Evolutionary conservation across 441 rosid species (phyloP), one percentile per base, ranked within the genome.

Genomic region (Capsella rubella): DNA sequence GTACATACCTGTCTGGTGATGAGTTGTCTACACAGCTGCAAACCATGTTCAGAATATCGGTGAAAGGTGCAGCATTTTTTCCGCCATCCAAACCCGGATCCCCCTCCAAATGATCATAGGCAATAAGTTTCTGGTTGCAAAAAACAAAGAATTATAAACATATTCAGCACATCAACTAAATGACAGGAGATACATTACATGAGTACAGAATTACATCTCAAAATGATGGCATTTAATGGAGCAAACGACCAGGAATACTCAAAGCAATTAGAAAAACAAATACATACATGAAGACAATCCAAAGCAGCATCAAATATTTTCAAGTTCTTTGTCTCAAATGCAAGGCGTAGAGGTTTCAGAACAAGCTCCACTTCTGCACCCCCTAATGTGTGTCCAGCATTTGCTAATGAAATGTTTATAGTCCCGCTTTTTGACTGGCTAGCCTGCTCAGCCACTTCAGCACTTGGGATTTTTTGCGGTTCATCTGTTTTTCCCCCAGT

Each of bases 31-130:
- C 85, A 78, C 96, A 93, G 80, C 87, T 79, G 81, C 99, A 93
- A 70, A 87, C 93, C 97, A 96, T 89, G 80, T 85, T 91, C 82
- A 96, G 83, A 82, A 93, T 87, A 69, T 93, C 99, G 9, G 99
- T 90, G 77, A 96, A 96, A 68, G 91, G 82, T 39, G 90, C 88
- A 60, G 80, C 85, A 75, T 91, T 90, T 84, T 88, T 91, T 53
- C 98, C 99, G 51, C 94, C 91, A 72, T 89, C 96, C 75, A 93
- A 82, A 61, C 99, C 99, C 51, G 95, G 99, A 89, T 95, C 98
- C 72, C 99, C 99, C 86, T 93, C 98, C 72, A 96, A 78, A 79
- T 96, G 99, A 79, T 96, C 92, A 57, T 96, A 96, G n/a, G 99
- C 97, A 78, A 96, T 91, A 61, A 93, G 92, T 91, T 91, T 96